phyloP scores from a whole-genome alignment of 257 asterid species.

The Solanum virginianum region DNA sequence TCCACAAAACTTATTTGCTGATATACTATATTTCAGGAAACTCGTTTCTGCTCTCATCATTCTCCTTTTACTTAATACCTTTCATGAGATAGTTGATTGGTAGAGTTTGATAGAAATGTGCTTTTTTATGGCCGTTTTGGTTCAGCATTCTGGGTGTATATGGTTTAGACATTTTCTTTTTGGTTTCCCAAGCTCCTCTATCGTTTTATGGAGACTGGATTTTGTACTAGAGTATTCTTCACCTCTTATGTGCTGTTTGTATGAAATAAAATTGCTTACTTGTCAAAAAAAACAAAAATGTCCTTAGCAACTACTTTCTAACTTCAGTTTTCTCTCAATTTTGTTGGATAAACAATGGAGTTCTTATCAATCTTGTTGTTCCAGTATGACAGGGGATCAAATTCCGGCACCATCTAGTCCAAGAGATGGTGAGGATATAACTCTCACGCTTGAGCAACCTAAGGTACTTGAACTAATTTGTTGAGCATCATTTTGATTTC shows the following conservation, averaged over 20 bases:
- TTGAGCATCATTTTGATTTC: constrained; percentile 4
- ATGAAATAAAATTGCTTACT: neutral
- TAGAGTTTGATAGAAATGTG: neutral
- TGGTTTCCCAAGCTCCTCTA: neutral
- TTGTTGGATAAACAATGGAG: constrained; percentile 77
- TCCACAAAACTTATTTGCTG: neutral
- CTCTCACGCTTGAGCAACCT: constrained; percentile 45
- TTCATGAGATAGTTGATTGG: neutral
- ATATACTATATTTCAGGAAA: neutral
- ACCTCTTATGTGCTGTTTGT: neutral
- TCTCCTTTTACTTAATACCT: neutral
- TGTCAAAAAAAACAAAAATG: neutral
- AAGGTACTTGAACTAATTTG: constrained; percentile 33
- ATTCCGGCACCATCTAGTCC: constrained; percentile 81
- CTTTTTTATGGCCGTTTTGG: neutral
- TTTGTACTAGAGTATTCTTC: neutral
- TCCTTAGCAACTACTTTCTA: neutral
- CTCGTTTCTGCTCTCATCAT: neutral
- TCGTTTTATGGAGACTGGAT: neutral
- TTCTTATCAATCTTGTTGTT: constrained; percentile 13
- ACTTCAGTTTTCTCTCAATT: constrained; percentile 15
- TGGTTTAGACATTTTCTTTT: neutral
- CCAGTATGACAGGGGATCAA: constrained; percentile 95
- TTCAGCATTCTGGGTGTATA: neutral
- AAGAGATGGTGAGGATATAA: constrained; percentile 76